Percentiles rank a stretch among this genome's conserved stretches.
phyloP scores from a whole-genome alignment of 306 rosid genomes.

The Begonia loranthoides region DNA sequence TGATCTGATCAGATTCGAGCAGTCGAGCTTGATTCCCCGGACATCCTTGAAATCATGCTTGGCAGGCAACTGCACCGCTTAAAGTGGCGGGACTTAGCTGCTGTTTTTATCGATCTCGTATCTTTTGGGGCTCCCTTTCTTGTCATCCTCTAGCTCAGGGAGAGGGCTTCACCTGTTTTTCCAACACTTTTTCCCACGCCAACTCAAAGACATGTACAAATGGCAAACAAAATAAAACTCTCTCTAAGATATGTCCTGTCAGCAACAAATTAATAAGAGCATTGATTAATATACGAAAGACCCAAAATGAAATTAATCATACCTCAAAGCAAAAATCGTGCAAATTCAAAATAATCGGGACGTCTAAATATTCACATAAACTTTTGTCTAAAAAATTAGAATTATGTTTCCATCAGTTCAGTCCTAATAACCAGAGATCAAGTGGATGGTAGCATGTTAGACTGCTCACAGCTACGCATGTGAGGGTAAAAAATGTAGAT shows the following conservation, averaged over 20 bases:
- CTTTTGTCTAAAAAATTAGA: not conserved
- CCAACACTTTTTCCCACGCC: slow-evolving; percentile 32
- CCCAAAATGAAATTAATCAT: no score
- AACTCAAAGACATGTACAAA: slow-evolving; percentile 25
- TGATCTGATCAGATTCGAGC: slow-evolving; percentile 65
- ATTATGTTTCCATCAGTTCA: slow-evolving; percentile 2
- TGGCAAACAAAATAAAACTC: slow-evolving; percentile 8
- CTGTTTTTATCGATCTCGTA: slow-evolving; percentile 33
- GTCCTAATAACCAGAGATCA: slow-evolving; percentile 5
- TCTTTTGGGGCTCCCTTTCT: slow-evolving; percentile 45
- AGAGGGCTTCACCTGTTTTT: slow-evolving; percentile 41
- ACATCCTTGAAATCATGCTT: slow-evolving; percentile 38
- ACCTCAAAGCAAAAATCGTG: no score
- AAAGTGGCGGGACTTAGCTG: slow-evolving; percentile 89
- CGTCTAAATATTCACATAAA: not conserved
- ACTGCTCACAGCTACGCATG: no score
- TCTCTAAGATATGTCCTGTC: not conserved
- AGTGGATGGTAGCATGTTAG: not conserved
- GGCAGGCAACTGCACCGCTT: slow-evolving; percentile 47
- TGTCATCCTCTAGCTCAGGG: slow-evolving; percentile 52
- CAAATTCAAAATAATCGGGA: no score
- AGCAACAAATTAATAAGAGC: no score
- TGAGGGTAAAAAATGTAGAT: not conserved
- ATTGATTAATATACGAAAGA: no score
- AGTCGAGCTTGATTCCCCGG: slow-evolving; percentile 46